Percentiles rank a stretch among this genome's conserved stretches.
Evolutionary conservation across 257 asterid species (phyloP).

Genomic region (Striga asiatica): DNA sequence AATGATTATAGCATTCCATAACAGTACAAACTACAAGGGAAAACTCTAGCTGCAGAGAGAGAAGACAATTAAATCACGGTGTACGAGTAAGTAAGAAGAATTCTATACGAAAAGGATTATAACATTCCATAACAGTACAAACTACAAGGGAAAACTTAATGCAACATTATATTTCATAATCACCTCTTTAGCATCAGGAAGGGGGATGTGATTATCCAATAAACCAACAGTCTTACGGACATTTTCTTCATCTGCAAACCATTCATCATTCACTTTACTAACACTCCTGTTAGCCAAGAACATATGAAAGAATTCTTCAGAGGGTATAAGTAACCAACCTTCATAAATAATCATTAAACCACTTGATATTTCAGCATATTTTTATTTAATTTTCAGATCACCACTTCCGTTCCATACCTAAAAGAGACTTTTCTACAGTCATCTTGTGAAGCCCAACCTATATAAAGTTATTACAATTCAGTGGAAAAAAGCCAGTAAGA

Average conservation of each 20-base stretch:
- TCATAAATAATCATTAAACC: constrained; percentile 8
- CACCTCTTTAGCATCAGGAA: constrained; percentile 70
- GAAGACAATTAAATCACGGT: constrained; percentile 11
- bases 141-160: constrained; percentile 7
- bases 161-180: constrained; percentile 13
- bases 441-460: constrained; percentile 8
- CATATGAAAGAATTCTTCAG: constrained; percentile 19
- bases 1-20: background rate
- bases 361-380: constrained; percentile 5
- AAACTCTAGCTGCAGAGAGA: constrained; percentile 43
- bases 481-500: constrained; percentile 14
- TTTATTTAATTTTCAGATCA: background rate
- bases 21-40: constrained; percentile 4
- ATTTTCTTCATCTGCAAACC: constrained; percentile 90
- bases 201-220: constrained; percentile 52
- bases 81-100: constrained; percentile 8
- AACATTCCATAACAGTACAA: constrained; percentile 3
- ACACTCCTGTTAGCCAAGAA: constrained; percentile 69
- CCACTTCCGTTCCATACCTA: constrained; percentile 2
- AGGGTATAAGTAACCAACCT: constrained; percentile 6
- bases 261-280: constrained; percentile 91
- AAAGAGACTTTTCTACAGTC: background rate
- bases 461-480: background rate
- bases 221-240: constrained; percentile 79
- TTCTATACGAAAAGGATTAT: background rate